Conservation (phyloP, 169 alveolate species). For the Cryptosporidium felis region DNA sequence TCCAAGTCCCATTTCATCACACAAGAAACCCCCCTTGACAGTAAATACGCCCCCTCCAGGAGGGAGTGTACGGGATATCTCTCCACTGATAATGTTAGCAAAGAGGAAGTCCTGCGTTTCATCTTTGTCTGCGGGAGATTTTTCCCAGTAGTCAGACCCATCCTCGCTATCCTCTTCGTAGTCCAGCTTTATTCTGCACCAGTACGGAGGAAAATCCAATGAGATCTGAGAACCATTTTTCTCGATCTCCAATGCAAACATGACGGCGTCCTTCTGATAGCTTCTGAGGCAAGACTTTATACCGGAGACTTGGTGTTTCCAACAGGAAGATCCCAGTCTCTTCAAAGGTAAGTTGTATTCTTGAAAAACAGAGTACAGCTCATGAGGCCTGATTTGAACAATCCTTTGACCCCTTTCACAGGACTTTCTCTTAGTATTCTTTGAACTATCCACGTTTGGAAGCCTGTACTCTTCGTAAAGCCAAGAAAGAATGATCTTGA, state of each 20-base stretch:
- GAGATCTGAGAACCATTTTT: background rate
- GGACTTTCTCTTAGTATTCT: background rate
- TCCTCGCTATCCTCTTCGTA: background rate
- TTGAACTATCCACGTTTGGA: background rate
- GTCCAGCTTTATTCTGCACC: background rate
- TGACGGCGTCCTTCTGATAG: constrained; percentile 64
- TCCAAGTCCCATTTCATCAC: constrained; percentile 71
- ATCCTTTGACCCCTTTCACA: background rate
- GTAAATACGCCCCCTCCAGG: constrained; percentile 44
- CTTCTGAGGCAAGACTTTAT: background rate
- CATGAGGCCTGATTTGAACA: constrained; percentile 17
- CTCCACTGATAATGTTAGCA: constrained; percentile 31
- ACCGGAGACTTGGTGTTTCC: constrained; percentile 14
- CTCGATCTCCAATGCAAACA: constrained; percentile 24
- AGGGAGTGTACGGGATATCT: background rate
- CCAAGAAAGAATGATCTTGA: constrained; percentile 19
- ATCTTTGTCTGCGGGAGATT: background rate
- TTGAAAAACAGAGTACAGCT: constrained; percentile 22
- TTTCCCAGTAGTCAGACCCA: too few species aligned
- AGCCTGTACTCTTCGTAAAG: constrained; percentile 2
- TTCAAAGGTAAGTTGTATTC: constrained; percentile 7
- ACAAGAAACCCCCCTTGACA: constrained; percentile 39
- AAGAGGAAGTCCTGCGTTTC: background rate
- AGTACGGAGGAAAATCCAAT: constrained; percentile 42
- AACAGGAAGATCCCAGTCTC: constrained; percentile 10